phyloP scores from a whole-genome alignment of 495 filamentous ascomycete genomes.

The Darksidea phi region DNA sequence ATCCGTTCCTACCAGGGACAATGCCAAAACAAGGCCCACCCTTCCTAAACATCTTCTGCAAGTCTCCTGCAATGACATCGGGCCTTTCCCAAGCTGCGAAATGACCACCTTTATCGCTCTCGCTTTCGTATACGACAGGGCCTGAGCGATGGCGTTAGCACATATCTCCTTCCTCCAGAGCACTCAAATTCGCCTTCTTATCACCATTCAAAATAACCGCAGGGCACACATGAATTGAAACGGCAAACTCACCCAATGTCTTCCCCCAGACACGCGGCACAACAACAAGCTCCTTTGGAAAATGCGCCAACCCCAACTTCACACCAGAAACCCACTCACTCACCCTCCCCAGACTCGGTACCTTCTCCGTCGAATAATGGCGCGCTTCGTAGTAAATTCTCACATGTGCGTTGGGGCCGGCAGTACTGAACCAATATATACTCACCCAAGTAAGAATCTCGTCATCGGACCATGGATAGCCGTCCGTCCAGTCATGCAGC shows the following conservation, averaged over 20 bases:
- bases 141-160: constrained; percentile 3
- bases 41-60: constrained; percentile 32
- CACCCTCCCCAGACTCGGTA: constrained; percentile 8
- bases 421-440: constrained; percentile 54
- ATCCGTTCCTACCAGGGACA: constrained; percentile 23
- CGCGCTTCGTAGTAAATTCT: constrained; percentile 51
- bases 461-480: constrained; percentile 55
- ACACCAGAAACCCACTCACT: constrained; percentile 1
- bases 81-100: constrained; percentile 36
- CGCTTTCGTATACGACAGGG: constrained; percentile 30
- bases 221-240: neutral
- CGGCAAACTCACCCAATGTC: constrained; percentile 30
- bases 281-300: constrained; percentile 29
- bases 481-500: constrained; percentile 53
- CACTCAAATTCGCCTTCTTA: neutral
- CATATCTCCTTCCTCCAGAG: neutral
- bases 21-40: constrained; percentile 24
- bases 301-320: constrained; percentile 27
- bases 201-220: neutral
- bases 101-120: constrained; percentile 32
- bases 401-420: constrained; percentile 51
- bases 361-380: constrained; percentile 39
- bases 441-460: constrained; percentile 57
- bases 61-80: constrained; percentile 24
- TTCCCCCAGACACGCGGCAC: constrained; percentile 23